These are phyloP conservation scores for Neoarthrinium moseri DNA, from an alignment of 2,329 filamentous ascomycete species.

Conservation along the genomic window DNA sequence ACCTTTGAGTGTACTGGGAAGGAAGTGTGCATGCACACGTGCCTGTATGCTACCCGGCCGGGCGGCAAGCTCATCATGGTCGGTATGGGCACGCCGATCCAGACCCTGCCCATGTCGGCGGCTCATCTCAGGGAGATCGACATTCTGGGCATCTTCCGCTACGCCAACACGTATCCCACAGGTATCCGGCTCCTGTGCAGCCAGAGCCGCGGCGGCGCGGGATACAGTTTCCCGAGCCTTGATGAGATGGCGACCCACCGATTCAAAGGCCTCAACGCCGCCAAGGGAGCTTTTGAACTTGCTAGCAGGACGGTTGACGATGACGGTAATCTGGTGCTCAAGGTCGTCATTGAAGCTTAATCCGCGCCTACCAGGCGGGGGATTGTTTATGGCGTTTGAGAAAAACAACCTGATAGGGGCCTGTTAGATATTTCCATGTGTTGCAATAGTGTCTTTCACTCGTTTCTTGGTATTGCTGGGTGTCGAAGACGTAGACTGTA, in stretches of 20 bases:
- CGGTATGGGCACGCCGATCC: conserved; percentile 76
- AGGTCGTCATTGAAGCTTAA: conserved; percentile 64
- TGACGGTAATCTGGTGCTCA: conserved; percentile 67
- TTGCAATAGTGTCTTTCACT: too few relatives aligned
- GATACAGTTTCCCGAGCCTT: conserved; percentile 58
- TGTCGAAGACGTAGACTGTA: too few relatives aligned
- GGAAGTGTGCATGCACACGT: conserved; percentile 70
- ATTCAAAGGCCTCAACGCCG: conserved; percentile 62
- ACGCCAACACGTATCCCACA: conserved; percentile 72
- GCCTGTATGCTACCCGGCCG: conserved; percentile 68
- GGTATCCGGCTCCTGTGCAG: conserved; percentile 63
- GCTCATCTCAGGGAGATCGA: conserved; percentile 75
- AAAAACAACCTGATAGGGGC: too few relatives aligned
- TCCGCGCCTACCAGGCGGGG: too few relatives aligned
- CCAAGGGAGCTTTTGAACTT: conserved; percentile 66
- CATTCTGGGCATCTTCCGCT: conserved; percentile 74
- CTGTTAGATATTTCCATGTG: too few relatives aligned
- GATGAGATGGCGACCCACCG: conserved; percentile 73
- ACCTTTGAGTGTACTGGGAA: conserved; percentile 79
- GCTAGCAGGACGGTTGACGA: conserved; percentile 68
- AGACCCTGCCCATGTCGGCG: conserved; percentile 71
- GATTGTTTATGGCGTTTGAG: too few relatives aligned
- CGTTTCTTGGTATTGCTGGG: too few relatives aligned
- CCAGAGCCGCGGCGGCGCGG: conserved; percentile 33
- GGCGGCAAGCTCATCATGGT: conserved; percentile 75